Evolutionary conservation across 2,329 filamentous ascomycete species (phyloP).

Genomic region (Fusarium torreyae): DNA sequence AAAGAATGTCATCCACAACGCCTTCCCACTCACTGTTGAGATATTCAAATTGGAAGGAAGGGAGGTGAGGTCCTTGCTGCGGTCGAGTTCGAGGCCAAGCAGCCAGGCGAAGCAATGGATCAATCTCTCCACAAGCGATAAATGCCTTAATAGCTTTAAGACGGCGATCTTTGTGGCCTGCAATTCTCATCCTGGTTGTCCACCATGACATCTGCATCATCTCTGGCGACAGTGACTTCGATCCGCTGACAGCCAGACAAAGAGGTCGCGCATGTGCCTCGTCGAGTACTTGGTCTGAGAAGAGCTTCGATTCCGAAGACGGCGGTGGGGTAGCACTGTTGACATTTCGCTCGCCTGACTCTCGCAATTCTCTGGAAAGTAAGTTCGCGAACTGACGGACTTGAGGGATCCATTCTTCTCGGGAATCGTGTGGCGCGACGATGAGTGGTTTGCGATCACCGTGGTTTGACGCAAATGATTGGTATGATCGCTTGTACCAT

Average conservation of each 20-base stretch:
- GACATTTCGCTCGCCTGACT: fast-evolving
- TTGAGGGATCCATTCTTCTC: conserved; percentile 10
- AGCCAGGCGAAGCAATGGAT: neutral
- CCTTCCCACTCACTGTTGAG: conserved; percentile 3
- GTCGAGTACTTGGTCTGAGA: neutral
- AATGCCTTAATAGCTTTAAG: conserved; percentile 4
- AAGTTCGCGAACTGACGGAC: neutral
- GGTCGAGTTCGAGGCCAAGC: neutral
- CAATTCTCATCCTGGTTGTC: neutral
- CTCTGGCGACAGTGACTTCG: neutral
- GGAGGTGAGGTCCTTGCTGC: fast-evolving
- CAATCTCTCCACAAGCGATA: neutral
- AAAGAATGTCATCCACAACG: neutral
- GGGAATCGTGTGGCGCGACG: neutral
- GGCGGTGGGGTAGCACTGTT: fast-evolving
- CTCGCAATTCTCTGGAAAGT: neutral
- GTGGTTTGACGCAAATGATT: neutral
- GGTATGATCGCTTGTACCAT: conserved; percentile 24
- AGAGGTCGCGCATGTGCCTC: neutral
- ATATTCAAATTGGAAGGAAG: neutral
- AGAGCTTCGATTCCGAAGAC: neutral
- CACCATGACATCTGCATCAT: conserved; percentile 21
- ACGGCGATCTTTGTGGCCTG: neutral
- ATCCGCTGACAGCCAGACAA: fast-evolving
- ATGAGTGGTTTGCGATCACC: neutral